phyloP scores from a whole-genome alignment of 2,329 filamentous ascomycete species.

The Xylogone sp. region DNA sequence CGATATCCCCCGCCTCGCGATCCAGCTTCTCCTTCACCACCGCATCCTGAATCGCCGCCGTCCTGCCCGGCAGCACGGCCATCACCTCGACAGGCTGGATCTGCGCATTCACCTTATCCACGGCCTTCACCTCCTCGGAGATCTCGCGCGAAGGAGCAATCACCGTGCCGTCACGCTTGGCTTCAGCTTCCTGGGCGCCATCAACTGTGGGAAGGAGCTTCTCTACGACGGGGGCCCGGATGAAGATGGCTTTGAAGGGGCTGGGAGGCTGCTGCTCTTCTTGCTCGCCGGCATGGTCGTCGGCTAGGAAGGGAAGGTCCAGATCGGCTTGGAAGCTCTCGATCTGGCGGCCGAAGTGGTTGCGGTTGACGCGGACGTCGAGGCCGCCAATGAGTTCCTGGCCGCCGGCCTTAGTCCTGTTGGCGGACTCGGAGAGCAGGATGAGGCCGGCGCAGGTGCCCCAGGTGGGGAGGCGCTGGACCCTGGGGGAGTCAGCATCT shows the following conservation, averaged over 20 bases:
- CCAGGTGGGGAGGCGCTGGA: constrained; percentile 80
- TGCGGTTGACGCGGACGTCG: constrained; percentile 85
- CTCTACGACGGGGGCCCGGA: constrained; percentile 90
- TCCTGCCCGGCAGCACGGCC: constrained; percentile 43
- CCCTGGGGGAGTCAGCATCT: constrained; percentile 38
- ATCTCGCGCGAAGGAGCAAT: constrained; percentile 22
- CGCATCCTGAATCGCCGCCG: constrained; percentile 33
- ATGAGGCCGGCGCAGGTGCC: constrained; percentile 96
- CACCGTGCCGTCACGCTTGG: constrained; percentile 36
- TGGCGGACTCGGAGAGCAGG: constrained; percentile 81
- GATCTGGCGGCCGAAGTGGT: constrained; percentile 90
- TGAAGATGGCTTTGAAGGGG: constrained; percentile 82
- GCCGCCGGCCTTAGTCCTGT: constrained; percentile 82
- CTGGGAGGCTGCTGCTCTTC: neutral
- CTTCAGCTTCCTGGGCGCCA: constrained; percentile 31
- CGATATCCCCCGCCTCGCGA: constrained; percentile 63
- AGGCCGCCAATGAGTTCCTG: constrained; percentile 92
- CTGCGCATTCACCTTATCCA: constrained; percentile 12
- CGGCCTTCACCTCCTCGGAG: constrained; percentile 13
- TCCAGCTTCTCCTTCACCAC: constrained; percentile 33
- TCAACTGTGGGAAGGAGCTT: constrained; percentile 55
- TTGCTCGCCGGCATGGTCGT: constrained; percentile 17
- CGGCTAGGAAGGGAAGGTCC: constrained; percentile 64
- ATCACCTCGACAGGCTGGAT: constrained; percentile 42
- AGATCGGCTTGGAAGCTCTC: constrained; percentile 84